Evolutionary conservation across 257 asterid species (phyloP), one percentile per base, ranked within the genome.

Genomic region (Plectranthus barbatus): DNA sequence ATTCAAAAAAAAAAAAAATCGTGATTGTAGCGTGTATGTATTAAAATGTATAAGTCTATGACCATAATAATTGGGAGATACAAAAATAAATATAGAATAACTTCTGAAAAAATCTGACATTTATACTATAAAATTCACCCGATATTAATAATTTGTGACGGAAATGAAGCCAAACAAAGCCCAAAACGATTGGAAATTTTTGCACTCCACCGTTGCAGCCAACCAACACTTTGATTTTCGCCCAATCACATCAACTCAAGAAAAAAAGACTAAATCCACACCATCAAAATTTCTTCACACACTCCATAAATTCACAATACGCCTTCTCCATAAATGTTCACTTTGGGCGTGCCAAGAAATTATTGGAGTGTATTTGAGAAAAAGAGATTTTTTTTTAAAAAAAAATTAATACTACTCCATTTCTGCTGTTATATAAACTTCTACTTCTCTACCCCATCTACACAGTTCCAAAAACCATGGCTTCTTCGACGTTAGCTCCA

Each of bases 401-500:
- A n/a, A n/a, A n/a, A n/a, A n/a, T n/a, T n/a, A n/a, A n/a, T n/a
- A n/a, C n/a, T n/a, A n/a, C n/a, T n/a, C n/a, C n/a, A n/a, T n/a
- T n/a, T n/a, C n/a, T n/a, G n/a, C n/a, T n/a, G n/a, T n/a, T n/a
- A n/a, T 71, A 67, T 11, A 53, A 46, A 17, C 7, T n/a, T 42
- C 55, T 4, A 21, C 34, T 26, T n/a, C 67, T 2, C 56, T 45
- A 18, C 71, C 21, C 26, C 23, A n/a, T 26, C 33, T 6, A 7
- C 40, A 42, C 23, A 72, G 45, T 65, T 29, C 62, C 44, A 7
- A 42, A 15, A 52, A 57, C 33, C 53, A 69, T 69, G 75, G 71
- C 73, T 15, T 3, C 50, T 2, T 13, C 56, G 6, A 10, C 67
- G n/a, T 9, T 34, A 1, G 39, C 39, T 34, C 17, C 49, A 41